Conservation (phyloP, 129 eudicot genomes). For the Tanacetum coccineum region DNA sequence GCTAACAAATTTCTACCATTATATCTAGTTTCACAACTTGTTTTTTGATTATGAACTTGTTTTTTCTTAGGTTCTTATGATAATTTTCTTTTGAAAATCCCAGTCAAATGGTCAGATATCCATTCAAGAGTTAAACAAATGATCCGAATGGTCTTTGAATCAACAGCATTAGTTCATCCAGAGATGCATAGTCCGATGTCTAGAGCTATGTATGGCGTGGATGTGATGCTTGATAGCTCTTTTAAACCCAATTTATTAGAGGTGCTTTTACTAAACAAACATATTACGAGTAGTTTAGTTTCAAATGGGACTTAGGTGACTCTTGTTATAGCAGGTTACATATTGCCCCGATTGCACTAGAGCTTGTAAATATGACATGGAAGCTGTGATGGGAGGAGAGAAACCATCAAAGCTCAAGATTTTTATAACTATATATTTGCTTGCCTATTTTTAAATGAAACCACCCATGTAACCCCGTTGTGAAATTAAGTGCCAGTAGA, state of each 20-base stretch:
- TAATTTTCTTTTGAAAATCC: slow-evolving; percentile 12
- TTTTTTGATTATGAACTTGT: too few relatives aligned
- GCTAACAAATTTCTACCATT: too few relatives aligned
- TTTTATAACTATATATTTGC: slow-evolving; percentile 80
- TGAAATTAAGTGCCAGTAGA: slow-evolving; percentile 21
- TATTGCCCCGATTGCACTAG: slow-evolving; percentile 94
- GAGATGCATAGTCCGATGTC: slow-evolving; percentile 79
- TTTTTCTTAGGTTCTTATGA: too few relatives aligned
- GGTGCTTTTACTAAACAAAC: slow-evolving; percentile 35
- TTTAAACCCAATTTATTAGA: slow-evolving; percentile 85
- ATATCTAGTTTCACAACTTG: too few relatives aligned
- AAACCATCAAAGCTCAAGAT: slow-evolving; percentile 52
- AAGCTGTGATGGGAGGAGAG: slow-evolving; percentile 47
- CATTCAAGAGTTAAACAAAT: slow-evolving; percentile 62
- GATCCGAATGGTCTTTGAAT: slow-evolving; percentile 84
- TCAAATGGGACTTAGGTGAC: too few relatives aligned
- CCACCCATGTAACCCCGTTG: slow-evolving; percentile 55
- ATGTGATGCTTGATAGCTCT: slow-evolving; percentile 79
- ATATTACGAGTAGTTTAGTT: too few relatives aligned
- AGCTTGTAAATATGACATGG: slow-evolving; percentile 76
- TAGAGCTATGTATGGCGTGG: slow-evolving; percentile 93
- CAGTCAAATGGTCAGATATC: slow-evolving; percentile 88
- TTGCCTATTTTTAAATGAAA: slow-evolving; percentile 77
- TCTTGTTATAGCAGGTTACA: slow-evolving; percentile 55
- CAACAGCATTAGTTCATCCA: slow-evolving; percentile 89